Percentiles rank a stretch among this genome's conserved stretches.
phyloP scores from a whole-genome alignment of 2,329 filamentous ascomycete species.

The Sporothrix pallida region DNA sequence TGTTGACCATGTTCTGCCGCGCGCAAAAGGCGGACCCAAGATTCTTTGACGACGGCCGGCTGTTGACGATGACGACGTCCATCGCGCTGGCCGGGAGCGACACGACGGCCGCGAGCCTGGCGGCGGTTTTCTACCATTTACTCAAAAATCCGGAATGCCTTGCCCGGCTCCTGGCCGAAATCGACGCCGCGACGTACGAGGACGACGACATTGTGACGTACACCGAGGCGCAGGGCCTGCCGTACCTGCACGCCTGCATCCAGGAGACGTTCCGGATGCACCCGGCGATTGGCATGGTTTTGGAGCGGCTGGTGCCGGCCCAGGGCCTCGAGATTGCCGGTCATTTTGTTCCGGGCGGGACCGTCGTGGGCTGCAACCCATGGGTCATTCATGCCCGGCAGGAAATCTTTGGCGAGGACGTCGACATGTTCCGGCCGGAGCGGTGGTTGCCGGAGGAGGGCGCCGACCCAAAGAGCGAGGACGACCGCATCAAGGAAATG shows the following conservation, averaged over 20 bases:
- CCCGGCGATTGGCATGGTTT: slow-evolving; percentile 40
- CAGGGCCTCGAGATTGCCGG: slow-evolving; percentile 36
- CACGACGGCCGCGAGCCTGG: slow-evolving; percentile 41
- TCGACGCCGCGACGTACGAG: not conserved
- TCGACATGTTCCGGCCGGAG: slow-evolving; percentile 49
- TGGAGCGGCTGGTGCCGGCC: slow-evolving; percentile 29
- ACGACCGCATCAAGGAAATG: slow-evolving; percentile 5
- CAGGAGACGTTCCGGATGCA: slow-evolving; percentile 55
- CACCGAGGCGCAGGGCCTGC: slow-evolving; percentile 43
- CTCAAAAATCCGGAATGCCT: slow-evolving; percentile 32
- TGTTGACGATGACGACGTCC: slow-evolving; percentile 41
- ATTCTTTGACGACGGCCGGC: slow-evolving; percentile 25
- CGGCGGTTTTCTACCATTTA: slow-evolving; percentile 39
- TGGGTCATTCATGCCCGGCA: slow-evolving; percentile 48
- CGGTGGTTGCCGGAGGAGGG: slow-evolving; percentile 50
- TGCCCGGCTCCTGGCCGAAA: slow-evolving; percentile 15
- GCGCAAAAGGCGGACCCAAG: slow-evolving; percentile 7
- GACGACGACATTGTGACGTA: slow-evolving; percentile 13
- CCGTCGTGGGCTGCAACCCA: slow-evolving; percentile 46
- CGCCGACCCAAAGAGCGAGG: too few relatives aligned
- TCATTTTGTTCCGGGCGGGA: slow-evolving; percentile 43
- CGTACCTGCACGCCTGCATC: slow-evolving; percentile 56
- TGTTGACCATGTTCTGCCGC: slow-evolving; percentile 42
- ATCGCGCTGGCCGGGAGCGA: slow-evolving; percentile 44
- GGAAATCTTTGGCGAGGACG: slow-evolving; percentile 45